Base-by-base conservation (phyloP, 768 basidiomycete species). In the Trametes meyenii region DNA sequence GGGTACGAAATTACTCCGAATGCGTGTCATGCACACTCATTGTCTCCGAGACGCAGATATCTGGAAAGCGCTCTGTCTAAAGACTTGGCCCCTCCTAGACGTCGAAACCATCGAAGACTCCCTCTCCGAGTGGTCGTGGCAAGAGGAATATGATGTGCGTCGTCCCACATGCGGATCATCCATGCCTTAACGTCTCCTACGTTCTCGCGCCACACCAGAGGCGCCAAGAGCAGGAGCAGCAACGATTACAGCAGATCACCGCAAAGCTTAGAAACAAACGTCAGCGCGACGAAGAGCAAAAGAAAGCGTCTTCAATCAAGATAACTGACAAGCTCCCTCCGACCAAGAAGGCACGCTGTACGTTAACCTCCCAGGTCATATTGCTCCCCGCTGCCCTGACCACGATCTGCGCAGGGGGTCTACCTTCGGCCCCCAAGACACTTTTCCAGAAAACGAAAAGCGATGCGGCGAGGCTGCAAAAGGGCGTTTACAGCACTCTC, bases 231-330 rank as follows among this genome's bases (percentile, higher is more conserved):
- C 76, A 89, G 42, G 79, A 81, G 48, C 80, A 83, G 52, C 78
- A 79, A 45, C 89, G 92, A 71, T 81, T 85, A 13, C 76, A 79
- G 68, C 82, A 87, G 44, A 38, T 50, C n/a, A 38, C 63, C 39
- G 49, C 40, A 1, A 64, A 52, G 26, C 59, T 64, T 16, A 56
- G 58, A 17, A 82, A 74, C 48, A 84, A 87, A 67, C 85, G 89
- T 19, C 79, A 83, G 68, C 85, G 88, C 71, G 87, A 82, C 12
- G 88, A 87, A 39, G 85, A 88, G 70, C 86, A 85, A 64, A 92
- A 88, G 78, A 90, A 81, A 72, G 88, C 89, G 73, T 81, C 85
- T 60, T 86, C 88, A 73, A 83, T 94, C 60, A 92, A 90, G 71
- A 67, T 86, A 54, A 92, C 89, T 17, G 88, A 90, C 72, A 82